phyloP scores from a whole-genome alignment of 768 basidiomycete species.

The Wakefieldia striispora region DNA sequence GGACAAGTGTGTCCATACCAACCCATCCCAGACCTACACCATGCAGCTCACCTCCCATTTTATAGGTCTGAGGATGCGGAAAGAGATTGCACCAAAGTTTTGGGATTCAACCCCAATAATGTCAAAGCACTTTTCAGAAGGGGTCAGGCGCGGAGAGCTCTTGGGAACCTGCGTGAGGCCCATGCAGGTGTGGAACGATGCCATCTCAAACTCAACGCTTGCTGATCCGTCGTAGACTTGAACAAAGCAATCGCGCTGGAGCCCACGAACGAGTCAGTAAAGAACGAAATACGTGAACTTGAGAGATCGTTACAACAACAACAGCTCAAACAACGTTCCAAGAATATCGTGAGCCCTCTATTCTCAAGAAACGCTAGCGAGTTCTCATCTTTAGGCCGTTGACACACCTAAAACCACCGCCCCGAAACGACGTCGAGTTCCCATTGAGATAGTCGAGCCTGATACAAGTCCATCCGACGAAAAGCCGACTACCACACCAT shows the following conservation, averaged over 20 bases:
- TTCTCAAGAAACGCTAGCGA: not conserved
- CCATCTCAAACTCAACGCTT: not conserved
- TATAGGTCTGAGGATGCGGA: constrained; percentile 75
- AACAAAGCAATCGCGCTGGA: constrained; percentile 56
- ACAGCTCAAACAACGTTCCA: constrained; percentile 36
- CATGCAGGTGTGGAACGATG: constrained; percentile 45
- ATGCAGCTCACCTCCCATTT: constrained; percentile 2
- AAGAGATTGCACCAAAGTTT: constrained; percentile 69
- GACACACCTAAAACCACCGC: constrained; percentile 1
- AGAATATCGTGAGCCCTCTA: constrained; percentile 21
- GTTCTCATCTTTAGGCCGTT: constrained; percentile 11
- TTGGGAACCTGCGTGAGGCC: constrained; percentile 58
- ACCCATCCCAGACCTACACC: not conserved
- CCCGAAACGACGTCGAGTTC: constrained; percentile 56
- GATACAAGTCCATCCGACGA: constrained; percentile 6
- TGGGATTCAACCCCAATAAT: constrained; percentile 55
- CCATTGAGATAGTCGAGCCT: constrained; percentile 58
- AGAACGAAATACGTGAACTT: constrained; percentile 59
- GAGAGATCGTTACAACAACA: constrained; percentile 34
- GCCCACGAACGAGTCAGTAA: constrained; percentile 59
- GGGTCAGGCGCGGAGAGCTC: constrained; percentile 63
- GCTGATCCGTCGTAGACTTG: constrained; percentile 50
- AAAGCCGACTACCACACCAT: not conserved
- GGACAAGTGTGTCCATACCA: constrained; percentile 72
- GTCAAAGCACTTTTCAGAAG: constrained; percentile 81